phyloP scores from a whole-genome alignment of 164 flowering plant species.

The Berberis thunbergii region DNA sequence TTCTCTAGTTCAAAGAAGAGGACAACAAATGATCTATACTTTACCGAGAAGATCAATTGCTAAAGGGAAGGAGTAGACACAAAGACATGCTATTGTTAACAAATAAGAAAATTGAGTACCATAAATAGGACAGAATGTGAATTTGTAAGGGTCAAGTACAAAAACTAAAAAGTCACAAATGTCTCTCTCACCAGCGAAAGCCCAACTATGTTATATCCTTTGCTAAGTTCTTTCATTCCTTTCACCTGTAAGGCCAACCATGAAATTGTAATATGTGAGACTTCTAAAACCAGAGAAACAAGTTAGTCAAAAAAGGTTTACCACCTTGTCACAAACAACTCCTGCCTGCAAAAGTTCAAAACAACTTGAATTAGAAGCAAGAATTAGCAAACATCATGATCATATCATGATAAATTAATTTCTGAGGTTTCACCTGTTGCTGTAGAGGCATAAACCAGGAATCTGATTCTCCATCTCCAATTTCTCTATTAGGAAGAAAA shows the following conservation, averaged over 20 bases:
- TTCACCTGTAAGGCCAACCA: constrained; percentile 54
- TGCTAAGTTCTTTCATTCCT: constrained; percentile 58
- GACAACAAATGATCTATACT: no score
- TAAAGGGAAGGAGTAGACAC: no score
- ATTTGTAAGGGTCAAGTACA: no score
- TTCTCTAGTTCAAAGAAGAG: no score
- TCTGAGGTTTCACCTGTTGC: constrained; percentile 40
- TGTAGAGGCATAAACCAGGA: no score
- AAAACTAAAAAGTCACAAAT: no score
- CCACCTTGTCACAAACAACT: constrained; percentile 74
- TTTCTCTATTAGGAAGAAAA: no score
- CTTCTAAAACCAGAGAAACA: constrained; percentile 5
- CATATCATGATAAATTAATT: not conserved
- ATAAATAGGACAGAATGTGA: no score
- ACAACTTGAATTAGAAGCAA: constrained; percentile 3
- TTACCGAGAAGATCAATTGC: no score
- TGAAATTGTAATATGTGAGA: constrained; percentile 11
- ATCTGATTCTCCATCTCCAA: no score
- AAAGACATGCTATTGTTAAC: no score
- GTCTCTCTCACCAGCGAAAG: constrained; percentile 72
- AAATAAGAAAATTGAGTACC: no score
- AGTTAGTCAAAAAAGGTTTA: not conserved
- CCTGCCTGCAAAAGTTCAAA: constrained; percentile 42
- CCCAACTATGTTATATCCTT: constrained; percentile 94
- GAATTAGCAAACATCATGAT: not conserved